Conservation (phyloP, 148 eudicot genomes). For the Rheum nobile region DNA sequence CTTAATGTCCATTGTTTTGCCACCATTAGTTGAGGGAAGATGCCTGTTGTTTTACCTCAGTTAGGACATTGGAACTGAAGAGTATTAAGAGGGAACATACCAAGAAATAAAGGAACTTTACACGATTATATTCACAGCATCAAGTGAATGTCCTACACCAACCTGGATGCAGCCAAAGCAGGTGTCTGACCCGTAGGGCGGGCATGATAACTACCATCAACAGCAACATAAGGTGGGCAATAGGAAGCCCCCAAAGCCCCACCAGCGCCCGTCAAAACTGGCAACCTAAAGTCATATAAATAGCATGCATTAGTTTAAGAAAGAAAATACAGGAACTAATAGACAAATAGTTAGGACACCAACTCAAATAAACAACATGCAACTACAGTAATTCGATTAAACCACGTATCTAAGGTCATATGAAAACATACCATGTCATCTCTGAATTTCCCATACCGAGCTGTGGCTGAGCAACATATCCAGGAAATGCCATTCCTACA, state of each 20-base stretch:
- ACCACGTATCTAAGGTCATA: background rate
- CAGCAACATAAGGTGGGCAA: constrained; percentile 61
- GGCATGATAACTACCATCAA: constrained; percentile 62
- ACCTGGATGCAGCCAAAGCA: constrained; percentile 52
- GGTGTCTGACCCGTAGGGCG: constrained; percentile 67
- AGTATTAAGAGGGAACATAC: background rate
- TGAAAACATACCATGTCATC: constrained; percentile 73
- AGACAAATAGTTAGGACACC: background rate
- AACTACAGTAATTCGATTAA: background rate
- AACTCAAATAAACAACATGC: background rate
- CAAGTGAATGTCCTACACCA: constrained; percentile 4
- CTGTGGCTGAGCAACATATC: constrained; percentile 81
- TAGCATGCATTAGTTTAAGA: background rate
- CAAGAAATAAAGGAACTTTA: background rate
- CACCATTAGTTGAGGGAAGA: background rate
- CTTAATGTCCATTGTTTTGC: background rate
- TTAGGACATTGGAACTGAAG: background rate
- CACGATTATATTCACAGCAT: background rate
- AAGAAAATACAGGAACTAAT: background rate
- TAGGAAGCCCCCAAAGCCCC: constrained; percentile 80
- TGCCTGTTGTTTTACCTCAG: background rate
- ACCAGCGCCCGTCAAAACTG: constrained; percentile 80
- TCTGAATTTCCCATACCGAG: constrained; percentile 72
- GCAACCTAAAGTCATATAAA: constrained; percentile 42
- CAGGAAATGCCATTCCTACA: constrained; percentile 98